A percentile compares a stretch with the other conserved stretches of the same genome.
Evolutionary conservation across 768 basidiomycete genomes (phyloP).

Genomic region (Leccinum rimulosum): DNA sequence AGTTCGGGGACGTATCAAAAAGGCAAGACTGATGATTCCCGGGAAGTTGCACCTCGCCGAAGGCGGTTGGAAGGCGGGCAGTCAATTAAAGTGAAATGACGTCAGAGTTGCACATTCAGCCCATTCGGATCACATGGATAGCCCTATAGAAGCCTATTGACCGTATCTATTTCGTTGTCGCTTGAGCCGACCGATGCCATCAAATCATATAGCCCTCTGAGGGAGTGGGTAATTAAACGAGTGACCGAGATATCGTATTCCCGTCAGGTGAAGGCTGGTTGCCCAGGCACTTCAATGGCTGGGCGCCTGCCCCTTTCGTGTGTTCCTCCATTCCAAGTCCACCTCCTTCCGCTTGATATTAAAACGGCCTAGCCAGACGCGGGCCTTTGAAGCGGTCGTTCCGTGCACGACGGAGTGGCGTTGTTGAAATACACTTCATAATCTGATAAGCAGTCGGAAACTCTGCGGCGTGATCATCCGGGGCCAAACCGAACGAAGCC

Average conservation of each 20-base stretch:
- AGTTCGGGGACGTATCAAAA: conserved; percentile 47
- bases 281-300: conserved; percentile 8
- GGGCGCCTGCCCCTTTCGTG: conserved; percentile 12
- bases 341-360: conserved; percentile 4
- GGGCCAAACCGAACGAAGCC: conserved; percentile 1
- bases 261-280: conserved; percentile 13
- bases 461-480: conserved; percentile 23
- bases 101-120: conserved; percentile 15
- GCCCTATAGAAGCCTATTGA: conserved; percentile 22
- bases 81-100: conserved; percentile 54
- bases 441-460: conserved; percentile 9
- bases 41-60: conserved; percentile 47
- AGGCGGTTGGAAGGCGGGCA: conserved; percentile 56
- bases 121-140: conserved; percentile 29
- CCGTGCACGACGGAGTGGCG: conserved; percentile 24
- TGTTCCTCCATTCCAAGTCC: conserved; percentile 1
- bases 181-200: conserved; percentile 14
- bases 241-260: conserved; percentile 5
- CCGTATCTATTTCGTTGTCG: conserved; percentile 19
- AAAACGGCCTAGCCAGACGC: not conserved
- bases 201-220: conserved; percentile 22
- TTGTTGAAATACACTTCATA: conserved; percentile 14
- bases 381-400: conserved; percentile 4
- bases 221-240: conserved; percentile 24
- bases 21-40: conserved; percentile 25